A percentile compares a stretch with the other conserved stretches of the same genome.
These are phyloP conservation scores for Colletotrichum sp. DNA, from an alignment of 2,329 filamentous ascomycete genomes.

Conservation along the genomic window DNA sequence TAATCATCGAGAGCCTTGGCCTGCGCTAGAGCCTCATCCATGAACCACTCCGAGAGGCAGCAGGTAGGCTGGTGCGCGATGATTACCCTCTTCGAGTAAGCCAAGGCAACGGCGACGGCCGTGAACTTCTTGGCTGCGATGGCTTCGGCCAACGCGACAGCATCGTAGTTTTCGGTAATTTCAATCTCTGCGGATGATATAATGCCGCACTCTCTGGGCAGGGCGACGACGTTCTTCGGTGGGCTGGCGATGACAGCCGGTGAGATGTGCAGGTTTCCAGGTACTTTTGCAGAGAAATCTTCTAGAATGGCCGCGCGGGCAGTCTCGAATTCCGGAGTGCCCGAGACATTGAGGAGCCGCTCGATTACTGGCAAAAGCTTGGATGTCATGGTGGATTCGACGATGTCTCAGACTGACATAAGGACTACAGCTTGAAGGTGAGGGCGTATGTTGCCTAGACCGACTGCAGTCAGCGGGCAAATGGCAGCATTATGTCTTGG, in stretches of 20 bases:
- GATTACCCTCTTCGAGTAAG: conserved; percentile 30
- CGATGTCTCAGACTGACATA: not conserved
- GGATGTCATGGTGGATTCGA: not conserved
- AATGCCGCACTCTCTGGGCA: conserved; percentile 45
- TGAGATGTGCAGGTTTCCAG: conserved; percentile 31
- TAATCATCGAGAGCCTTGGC: conserved; percentile 44
- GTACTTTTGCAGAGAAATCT: conserved; percentile 35
- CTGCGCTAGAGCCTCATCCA: conserved; percentile 35
- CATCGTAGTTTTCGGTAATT: conserved; percentile 53
- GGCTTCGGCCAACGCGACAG: conserved; percentile 40
- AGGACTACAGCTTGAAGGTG: not conserved
- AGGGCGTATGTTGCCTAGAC: not conserved
- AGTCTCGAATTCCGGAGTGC: conserved; percentile 28
- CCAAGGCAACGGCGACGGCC: conserved; percentile 40
- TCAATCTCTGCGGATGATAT: conserved; percentile 47
- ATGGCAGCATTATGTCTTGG: not conserved
- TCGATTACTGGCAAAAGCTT: not conserved
- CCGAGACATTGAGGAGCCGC: not conserved
- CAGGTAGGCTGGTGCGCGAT: conserved; percentile 33
- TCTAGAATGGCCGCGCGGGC: conserved; percentile 27
- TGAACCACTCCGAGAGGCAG: conserved; percentile 50
- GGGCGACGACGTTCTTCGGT: conserved; percentile 30
- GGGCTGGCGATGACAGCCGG: conserved; percentile 21
- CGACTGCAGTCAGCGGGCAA: not conserved
- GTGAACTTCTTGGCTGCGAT: conserved; percentile 39